These are phyloP conservation scores for Puccinia horiana DNA, from an alignment of 1,284 basidiomycete genomes.

Conservation along the genomic window DNA sequence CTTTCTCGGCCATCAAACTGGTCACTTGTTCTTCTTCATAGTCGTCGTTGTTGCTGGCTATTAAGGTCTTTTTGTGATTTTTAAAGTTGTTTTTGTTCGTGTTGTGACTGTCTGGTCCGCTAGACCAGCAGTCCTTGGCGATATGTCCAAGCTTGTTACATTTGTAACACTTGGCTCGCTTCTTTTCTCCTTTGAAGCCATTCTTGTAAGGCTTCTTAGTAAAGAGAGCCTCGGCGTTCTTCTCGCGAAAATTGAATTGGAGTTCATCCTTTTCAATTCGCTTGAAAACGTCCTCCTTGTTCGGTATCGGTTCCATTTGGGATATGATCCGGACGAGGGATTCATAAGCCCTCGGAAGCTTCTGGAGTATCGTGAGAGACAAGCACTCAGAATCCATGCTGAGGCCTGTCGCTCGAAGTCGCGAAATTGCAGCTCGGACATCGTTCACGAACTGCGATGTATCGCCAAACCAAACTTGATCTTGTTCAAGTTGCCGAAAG, in stretches of 20 bases:
- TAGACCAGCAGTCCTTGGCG: constrained; percentile 19
- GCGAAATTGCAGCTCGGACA: constrained; percentile 2
- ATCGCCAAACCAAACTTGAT: neutral
- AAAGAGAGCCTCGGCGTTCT: neutral
- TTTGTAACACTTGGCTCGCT: constrained; percentile 6
- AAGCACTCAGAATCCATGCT: constrained; percentile 16
- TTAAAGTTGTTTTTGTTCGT: neutral
- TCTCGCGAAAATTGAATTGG: neutral
- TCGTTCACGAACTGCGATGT: constrained; percentile 6
- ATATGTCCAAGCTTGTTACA: constrained; percentile 13
- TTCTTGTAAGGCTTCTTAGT: constrained; percentile 15
- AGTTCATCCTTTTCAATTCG: constrained; percentile 11
- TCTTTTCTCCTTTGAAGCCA: neutral
- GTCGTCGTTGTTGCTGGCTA: neutral
- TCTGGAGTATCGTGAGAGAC: constrained; percentile 9
- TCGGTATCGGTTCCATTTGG: constrained; percentile 15
- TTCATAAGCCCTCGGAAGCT: neutral
- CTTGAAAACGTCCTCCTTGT: constrained; percentile 2
- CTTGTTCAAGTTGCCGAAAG: constrained; percentile 7
- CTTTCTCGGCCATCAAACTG: too few species aligned
- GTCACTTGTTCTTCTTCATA: constrained; percentile 15
- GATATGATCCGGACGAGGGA: constrained; percentile 8
- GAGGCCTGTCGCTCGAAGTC: neutral
- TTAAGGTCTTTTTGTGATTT: neutral
- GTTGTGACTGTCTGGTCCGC: neutral